A percentile compares a stretch with the other conserved stretches of the same genome.
phyloP scores from a whole-genome alignment of 305 asterid species.

The Fraxinus sp. region DNA sequence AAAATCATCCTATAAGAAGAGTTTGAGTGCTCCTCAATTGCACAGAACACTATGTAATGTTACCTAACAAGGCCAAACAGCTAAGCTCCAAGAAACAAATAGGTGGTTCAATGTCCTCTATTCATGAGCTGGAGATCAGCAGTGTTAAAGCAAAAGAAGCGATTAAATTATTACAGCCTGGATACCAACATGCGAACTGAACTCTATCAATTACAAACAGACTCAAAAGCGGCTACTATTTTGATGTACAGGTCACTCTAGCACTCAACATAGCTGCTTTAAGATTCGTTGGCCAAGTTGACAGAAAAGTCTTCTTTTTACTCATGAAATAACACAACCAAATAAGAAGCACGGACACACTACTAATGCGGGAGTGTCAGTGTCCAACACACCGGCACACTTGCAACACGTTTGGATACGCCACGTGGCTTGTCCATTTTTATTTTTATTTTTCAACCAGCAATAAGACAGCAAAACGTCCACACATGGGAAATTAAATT shows the following conservation, averaged over 20 bases:
- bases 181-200: conserved; percentile 7
- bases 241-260: not conserved
- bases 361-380: not conserved
- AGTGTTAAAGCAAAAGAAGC: not conserved
- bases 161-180: conserved; percentile 7
- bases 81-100: not conserved
- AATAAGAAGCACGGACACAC: not conserved
- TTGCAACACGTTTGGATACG: not conserved
- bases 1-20: not conserved
- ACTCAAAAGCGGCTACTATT: not conserved
- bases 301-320: conserved; percentile 22
- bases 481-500: not conserved
- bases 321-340: conserved; percentile 13
- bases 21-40: not conserved
- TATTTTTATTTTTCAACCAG: not conserved
- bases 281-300: conserved; percentile 23
- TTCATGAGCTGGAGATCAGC: conserved; percentile 15
- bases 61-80: not conserved
- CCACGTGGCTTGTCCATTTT: not conserved
- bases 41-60: not conserved
- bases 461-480: not conserved
- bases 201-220: conserved; percentile 15
- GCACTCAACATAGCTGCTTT: conserved; percentile 5
- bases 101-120: conserved; percentile 2
- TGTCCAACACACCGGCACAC: not conserved